Percentiles rank a stretch among this genome's conserved stretches.
These are phyloP conservation scores for Takashimella koratensis DNA, from an alignment of 1,284 basidiomycete genomes.

Conservation along the genomic window DNA sequence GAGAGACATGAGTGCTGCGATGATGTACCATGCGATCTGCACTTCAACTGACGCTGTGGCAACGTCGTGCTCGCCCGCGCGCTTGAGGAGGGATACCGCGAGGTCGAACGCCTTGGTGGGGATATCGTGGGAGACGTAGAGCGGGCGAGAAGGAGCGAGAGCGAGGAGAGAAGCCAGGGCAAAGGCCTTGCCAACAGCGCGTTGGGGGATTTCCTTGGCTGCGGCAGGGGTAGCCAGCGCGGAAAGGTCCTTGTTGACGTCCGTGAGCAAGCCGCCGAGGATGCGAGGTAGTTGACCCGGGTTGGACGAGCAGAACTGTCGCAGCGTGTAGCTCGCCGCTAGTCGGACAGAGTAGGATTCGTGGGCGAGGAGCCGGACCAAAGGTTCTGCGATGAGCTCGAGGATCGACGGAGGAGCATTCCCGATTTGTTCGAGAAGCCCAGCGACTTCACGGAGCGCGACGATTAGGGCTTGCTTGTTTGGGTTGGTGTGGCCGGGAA, in stretches of 20 bases:
- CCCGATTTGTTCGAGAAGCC: constrained; percentile 81
- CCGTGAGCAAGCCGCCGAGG: constrained; percentile 78
- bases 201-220: constrained; percentile 65
- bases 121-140: constrained; percentile 94
- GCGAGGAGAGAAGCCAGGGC: constrained; percentile 84
- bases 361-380: constrained; percentile 80
- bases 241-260: constrained; percentile 62
- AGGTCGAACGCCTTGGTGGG: constrained; percentile 86
- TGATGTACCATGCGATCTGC: constrained; percentile 90
- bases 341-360: constrained; percentile 82
- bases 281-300: constrained; percentile 78
- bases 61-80: constrained; percentile 85
- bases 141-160: constrained; percentile 76
- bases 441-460: constrained; percentile 77
- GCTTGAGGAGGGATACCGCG: constrained; percentile 84
- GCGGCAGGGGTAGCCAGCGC: constrained; percentile 60
- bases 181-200: constrained; percentile 81
- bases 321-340: constrained; percentile 78
- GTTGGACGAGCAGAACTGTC: constrained; percentile 84
- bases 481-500: constrained; percentile 77
- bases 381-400: constrained; percentile 80
- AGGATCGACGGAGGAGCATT: constrained; percentile 86
- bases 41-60: constrained; percentile 78
- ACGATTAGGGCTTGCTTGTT: constrained; percentile 68
- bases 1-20: constrained; percentile 85